Evolutionary conservation across 306 rosid species (phyloP).

Genomic region (Quercus robur): DNA sequence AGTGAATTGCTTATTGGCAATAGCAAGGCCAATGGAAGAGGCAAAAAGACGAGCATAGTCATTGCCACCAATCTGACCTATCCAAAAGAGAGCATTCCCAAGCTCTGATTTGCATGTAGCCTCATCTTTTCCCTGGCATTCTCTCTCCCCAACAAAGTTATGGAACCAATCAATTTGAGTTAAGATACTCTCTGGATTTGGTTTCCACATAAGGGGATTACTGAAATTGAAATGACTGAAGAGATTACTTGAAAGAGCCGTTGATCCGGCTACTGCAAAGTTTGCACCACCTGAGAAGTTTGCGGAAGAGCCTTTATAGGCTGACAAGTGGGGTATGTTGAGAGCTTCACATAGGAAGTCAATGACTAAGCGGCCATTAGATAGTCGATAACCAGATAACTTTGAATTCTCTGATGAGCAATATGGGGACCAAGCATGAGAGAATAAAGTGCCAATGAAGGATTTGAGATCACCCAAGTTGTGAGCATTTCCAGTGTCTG

Average conservation of each 20-base stretch:
- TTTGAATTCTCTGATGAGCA: too few relatives aligned
- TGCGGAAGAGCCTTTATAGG: background rate
- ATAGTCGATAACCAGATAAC: slow-evolving; percentile 1
- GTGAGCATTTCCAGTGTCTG: slow-evolving; percentile 25
- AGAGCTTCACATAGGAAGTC: slow-evolving; percentile 13
- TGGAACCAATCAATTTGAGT: slow-evolving; percentile 24
- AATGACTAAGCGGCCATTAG: slow-evolving; percentile 14
- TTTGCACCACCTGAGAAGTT: background rate
- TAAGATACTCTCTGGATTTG: slow-evolving; percentile 1
- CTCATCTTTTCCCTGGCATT: too few relatives aligned
- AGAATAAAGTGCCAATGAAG: background rate
- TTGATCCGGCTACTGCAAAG: slow-evolving; percentile 24
- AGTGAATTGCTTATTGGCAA: background rate
- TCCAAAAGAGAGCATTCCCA: slow-evolving; percentile 15
- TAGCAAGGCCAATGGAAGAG: background rate
- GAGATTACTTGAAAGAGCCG: background rate
- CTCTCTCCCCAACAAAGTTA: too few relatives aligned
- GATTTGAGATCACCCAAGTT: background rate
- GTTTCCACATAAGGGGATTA: slow-evolving; percentile 13
- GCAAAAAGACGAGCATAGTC: slow-evolving; percentile 18
- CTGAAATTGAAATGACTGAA: background rate
- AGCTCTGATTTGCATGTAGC: too few relatives aligned
- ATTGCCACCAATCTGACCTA: slow-evolving; percentile 25
- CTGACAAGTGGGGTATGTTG: background rate
- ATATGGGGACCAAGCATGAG: too few relatives aligned